Evolutionary conservation across 83 land plant genomes (phyloP).

Genomic region (Picea abies): DNA sequence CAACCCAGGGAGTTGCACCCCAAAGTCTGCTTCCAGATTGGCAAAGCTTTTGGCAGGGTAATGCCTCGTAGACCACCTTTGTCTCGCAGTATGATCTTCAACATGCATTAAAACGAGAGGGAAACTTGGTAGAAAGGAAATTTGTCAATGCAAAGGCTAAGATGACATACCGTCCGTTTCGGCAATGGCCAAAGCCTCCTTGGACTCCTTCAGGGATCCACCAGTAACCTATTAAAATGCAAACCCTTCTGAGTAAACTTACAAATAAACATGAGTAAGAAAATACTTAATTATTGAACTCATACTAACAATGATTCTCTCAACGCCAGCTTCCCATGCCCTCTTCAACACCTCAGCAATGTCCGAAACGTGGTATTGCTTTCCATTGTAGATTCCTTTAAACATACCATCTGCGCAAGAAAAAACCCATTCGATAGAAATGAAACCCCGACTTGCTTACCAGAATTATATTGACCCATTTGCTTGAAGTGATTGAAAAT

Average conservation of each 20-base stretch:
- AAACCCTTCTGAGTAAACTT: neutral
- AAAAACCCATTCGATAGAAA: neutral
- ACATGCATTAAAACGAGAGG: neutral
- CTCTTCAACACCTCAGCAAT: constrained; percentile 55
- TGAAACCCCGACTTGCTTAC: neutral
- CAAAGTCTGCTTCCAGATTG: no score
- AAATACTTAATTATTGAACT: neutral
- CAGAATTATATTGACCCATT: neutral
- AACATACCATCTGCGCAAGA: constrained; percentile 73
- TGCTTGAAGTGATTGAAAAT: neutral
- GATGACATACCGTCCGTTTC: constrained; percentile 81
- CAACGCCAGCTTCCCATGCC: constrained; percentile 88
- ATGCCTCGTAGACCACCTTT: no score
- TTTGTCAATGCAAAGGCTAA: neutral
- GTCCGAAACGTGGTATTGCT: constrained; percentile 65
- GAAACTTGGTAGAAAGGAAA: neutral
- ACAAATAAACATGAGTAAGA: neutral
- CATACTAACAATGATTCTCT: constrained; percentile 84
- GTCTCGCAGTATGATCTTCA: neutral
- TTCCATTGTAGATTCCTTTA: constrained; percentile 81
- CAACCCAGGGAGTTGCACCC: no score
- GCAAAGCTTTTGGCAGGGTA: no score
- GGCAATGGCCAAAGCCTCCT: constrained; percentile 90
- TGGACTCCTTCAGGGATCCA: constrained; percentile 93
- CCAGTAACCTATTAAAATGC: constrained; percentile 77